Conservation (phyloP, 192 early-diverging fungal genomes). For the Backusella westeae region DNA sequence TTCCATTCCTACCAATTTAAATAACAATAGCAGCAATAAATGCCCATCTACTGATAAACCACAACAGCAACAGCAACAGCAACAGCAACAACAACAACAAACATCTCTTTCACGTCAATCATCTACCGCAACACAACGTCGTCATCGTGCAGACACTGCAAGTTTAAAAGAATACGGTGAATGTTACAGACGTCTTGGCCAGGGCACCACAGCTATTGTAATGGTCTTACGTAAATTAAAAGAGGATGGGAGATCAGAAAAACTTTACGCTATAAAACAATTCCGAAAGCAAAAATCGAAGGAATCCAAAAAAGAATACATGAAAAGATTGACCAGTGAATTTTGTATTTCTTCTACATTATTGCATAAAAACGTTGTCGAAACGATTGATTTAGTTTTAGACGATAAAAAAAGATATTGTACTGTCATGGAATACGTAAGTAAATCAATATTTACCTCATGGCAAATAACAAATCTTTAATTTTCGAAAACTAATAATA, state of each 20-base stretch:
- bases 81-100: neutral
- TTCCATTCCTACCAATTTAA: neutral
- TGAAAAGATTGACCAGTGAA: constrained; percentile 95
- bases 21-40: neutral
- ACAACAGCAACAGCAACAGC: neutral
- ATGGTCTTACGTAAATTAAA: constrained; percentile 76
- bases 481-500: constrained; percentile 33
- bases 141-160: constrained; percentile 23
- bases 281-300: constrained; percentile 78
- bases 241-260: constrained; percentile 56
- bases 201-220: constrained; percentile 91
- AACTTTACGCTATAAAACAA: constrained; percentile 93
- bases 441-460: constrained; percentile 11
- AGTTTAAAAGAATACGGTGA: constrained; percentile 36
- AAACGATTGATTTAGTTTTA: constrained; percentile 95
- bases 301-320: constrained; percentile 92
- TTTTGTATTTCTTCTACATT: constrained; percentile 96
- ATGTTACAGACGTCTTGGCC: constrained; percentile 71
- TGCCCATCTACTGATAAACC: neutral
- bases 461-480: neutral
- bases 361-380: constrained; percentile 91
- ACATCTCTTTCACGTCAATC: constrained; percentile 1
- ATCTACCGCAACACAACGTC: constrained; percentile 3
- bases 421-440: constrained; percentile 70
- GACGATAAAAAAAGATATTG: constrained; percentile 87